Evolutionary conservation across 2,329 filamentous ascomycete genomes (phyloP).

Genomic region (Coniochaeta ligniaria): DNA sequence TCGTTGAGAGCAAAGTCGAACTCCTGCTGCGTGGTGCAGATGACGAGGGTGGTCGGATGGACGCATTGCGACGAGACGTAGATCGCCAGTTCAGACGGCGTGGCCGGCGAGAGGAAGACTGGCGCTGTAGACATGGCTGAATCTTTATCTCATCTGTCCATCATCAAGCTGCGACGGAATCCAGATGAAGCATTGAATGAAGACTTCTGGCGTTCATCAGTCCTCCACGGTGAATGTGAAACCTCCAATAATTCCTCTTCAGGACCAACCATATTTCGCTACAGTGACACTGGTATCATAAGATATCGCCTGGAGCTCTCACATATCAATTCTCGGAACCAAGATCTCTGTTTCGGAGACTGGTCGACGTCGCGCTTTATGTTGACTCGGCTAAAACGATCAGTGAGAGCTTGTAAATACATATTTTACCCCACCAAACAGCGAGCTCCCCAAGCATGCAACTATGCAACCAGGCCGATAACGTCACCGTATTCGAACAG

Average conservation of each 20-base stretch:
- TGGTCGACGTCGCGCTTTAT: no score
- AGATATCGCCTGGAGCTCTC: no score
- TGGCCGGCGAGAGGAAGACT: slow-evolving; percentile 42
- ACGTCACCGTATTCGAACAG: not conserved
- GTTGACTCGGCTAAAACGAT: not conserved
- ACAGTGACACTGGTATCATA: no score
- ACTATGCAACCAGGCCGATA: not conserved
- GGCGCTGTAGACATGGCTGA: slow-evolving; percentile 15
- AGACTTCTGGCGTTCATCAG: not conserved
- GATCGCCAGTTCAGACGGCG: slow-evolving; percentile 55
- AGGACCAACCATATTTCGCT: no score
- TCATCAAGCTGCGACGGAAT: not conserved
- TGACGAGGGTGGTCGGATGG: slow-evolving; percentile 58
- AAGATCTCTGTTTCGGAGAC: no score
- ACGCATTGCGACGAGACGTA: slow-evolving; percentile 51
- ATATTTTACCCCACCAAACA: not conserved
- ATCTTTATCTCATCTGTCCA: not conserved
- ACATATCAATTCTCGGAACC: no score
- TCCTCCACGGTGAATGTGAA: not conserved
- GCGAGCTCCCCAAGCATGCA: not conserved
- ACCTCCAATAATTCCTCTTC: no score
- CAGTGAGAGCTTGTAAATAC: not conserved
- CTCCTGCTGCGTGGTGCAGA: slow-evolving; percentile 58
- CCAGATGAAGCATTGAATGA: not conserved
- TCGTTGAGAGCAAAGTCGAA: slow-evolving; percentile 56